Base-by-base conservation (phyloP, 768 basidiomycete species). In the Gymnopilus dilepis region DNA sequence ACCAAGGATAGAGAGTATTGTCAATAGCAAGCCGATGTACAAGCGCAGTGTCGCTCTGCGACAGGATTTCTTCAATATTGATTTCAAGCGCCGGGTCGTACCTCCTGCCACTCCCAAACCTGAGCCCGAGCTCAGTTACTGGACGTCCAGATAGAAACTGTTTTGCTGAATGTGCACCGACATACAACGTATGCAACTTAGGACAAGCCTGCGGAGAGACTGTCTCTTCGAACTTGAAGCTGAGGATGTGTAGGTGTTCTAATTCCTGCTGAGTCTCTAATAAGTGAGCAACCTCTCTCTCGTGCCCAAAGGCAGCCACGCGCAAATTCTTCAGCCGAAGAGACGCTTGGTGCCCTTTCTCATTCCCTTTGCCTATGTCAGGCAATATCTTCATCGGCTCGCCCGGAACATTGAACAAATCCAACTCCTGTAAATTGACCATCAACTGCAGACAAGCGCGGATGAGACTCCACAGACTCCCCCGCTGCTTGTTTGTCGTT, bases 281-380 rank as follows among this genome's bases (percentile, higher is more conserved):
- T 8, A 59, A 43, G 42, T 34, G 24, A 0, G 15, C 11, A 21
- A 43, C 30, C 12, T 53, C 50, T 17, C 31, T 7, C 34, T 33
- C 11, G 26, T 41, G 41, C 13, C 38, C 28, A 31, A 40, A 4
- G 4, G 28, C 17, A 2, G 45, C 12, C 28, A 38, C 33, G 19
- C 31, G 28, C 7, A 58, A 40, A n/a, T 12, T 59, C 33, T 59
- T 13, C 24, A 59, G 40, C n/a, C 53, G 58, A 21, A 59, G 53
- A 8, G 58, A 40, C n/a, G 45, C 21, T 21, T 5, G 1, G 9
- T 53, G 38, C n/a, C 19, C 50, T 24, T 50, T 28, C 21, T 5
- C 3, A 15, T 53, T 28, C n/a, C 19, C 50, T 24, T 50, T 40
- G 3, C 21, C 24, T 4, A 45, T 19, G 6, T 8, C 26, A 38